Evolutionary conservation across 1,139 yeast species (phyloP), one percentile per base, ranked within the genome.

Genomic region (Debaryomyces fabryi): DNA sequence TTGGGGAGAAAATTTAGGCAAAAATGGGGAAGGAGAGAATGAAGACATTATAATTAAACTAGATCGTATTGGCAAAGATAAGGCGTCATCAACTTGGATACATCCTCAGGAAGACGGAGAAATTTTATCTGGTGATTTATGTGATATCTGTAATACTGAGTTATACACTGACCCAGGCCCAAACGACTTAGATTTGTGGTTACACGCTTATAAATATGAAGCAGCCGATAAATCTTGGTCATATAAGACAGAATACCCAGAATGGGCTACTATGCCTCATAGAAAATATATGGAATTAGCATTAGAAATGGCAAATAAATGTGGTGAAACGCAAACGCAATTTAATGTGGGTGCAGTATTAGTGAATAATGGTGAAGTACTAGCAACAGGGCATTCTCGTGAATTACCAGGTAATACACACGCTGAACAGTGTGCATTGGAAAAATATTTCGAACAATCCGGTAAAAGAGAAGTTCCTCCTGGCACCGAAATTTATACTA

Each of bases 401-500:
- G 99, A 95, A 63, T 70, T 93, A 3, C 89, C 88, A 15, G 99
- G 99, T 0, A 95, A 95, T 63, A 95, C 99, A 0, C 99, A 95
- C 65, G 99, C 99, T 1, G 99, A 95, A 62, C 97, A 95, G 62
- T 87, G 96, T 71, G 97, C 97, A 0, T 66, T 95, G 49, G 88
- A 85, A 40, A 95, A 95, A 64, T 87, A 85, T 57, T 83, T 76
- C 49, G 50, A 58, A 2, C 52, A 62, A 27, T 57, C 64, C 0
- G 79, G 81, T 2, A 56, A 60, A 1, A 55, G 63, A 4, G 72
- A 71, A 4, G 75, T 90, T 0, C 97, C 98, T 0, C 63, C 60
- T 15, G 96, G 96, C 0, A 83, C 96, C 0, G 90, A 87, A 39
- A 69, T 93, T 10, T 95, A 89, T 65, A 93, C 99, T 0, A 89